Conservation (phyloP, 805 yeast genomes). For the Candida yuanshanica region DNA sequence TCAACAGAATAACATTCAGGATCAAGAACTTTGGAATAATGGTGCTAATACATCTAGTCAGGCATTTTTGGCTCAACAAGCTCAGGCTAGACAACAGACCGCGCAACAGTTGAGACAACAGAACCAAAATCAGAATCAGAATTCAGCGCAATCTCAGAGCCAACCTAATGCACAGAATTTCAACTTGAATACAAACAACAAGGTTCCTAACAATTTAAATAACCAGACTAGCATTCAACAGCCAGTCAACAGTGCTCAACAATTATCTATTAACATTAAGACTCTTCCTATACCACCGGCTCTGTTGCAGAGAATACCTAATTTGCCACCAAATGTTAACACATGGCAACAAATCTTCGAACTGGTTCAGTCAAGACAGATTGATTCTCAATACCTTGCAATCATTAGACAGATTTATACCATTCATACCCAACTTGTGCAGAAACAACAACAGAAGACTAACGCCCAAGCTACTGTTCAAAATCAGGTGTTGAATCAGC, state of each 20-base stretch:
- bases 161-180: constrained; percentile 3
- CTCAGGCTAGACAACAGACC: constrained; percentile 43
- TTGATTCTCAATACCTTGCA: constrained; percentile 54
- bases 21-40: constrained; percentile 17
- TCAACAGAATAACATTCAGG: constrained; percentile 21
- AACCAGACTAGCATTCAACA: neutral
- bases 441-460: constrained; percentile 37
- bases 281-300: constrained; percentile 69
- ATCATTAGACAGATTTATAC: constrained; percentile 62
- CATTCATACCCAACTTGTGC: constrained; percentile 55
- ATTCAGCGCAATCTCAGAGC: no score
- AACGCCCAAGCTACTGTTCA: constrained; percentile 23
- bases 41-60: constrained; percentile 23
- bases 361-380: constrained; percentile 48
- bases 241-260: constrained; percentile 3
- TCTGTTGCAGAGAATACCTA: constrained; percentile 61
- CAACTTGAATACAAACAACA: neutral
- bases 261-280: constrained; percentile 40
- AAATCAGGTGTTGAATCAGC: neutral
- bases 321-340: constrained; percentile 67
- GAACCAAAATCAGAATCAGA: neutral
- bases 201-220: neutral
- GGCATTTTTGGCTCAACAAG: constrained; percentile 40
- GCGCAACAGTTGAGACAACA: constrained; percentile 36
- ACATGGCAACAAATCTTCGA: constrained; percentile 80